These are phyloP conservation scores for Chlamydomonas sphaeroides DNA, from an alignment of 139 green algal genomes.

Conservation along the genomic window DNA sequence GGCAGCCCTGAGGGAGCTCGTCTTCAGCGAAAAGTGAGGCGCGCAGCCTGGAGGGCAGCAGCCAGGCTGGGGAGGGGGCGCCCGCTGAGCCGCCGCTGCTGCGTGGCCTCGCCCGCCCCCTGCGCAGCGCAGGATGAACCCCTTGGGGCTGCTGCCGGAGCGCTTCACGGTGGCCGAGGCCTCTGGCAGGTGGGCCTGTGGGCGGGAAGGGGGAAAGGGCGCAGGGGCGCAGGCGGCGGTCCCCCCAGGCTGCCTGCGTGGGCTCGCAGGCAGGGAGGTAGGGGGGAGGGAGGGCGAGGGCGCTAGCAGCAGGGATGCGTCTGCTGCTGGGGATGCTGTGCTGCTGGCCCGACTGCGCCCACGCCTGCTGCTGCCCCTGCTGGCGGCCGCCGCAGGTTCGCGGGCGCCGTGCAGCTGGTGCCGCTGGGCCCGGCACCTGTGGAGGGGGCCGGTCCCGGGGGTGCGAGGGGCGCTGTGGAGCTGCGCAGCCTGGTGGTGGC, in stretches of 20 bases:
- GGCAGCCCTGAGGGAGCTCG: not conserved
- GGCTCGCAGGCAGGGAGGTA: too few relatives aligned
- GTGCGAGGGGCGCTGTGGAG: not conserved
- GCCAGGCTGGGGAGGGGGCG: not conserved
- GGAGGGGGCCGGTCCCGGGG: too few relatives aligned
- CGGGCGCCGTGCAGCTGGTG: not conserved
- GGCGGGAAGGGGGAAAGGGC: too few relatives aligned
- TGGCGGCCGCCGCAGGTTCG: not conserved
- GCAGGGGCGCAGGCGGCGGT: too few relatives aligned
- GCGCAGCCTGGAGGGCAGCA: not conserved
- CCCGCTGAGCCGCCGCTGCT: not conserved
- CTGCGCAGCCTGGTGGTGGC: slow-evolving; percentile 18
- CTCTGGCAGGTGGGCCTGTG: too few relatives aligned
- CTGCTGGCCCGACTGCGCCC: too few relatives aligned
- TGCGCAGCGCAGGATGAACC: slow-evolving; percentile 4
- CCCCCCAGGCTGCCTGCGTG: too few relatives aligned
- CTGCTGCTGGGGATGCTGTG: too few relatives aligned
- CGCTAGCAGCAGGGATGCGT: too few relatives aligned
- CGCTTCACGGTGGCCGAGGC: slow-evolving; percentile 14
- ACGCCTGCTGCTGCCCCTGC: too few relatives aligned
- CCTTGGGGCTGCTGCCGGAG: not conserved
- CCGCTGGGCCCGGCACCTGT: not conserved
- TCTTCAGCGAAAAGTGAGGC: too few relatives aligned
- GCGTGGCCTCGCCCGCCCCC: not conserved
- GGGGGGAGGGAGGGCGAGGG: too few relatives aligned